A percentile compares a stretch with the other conserved stretches of the same genome.
phyloP scores from a whole-genome alignment of 176 grass and related monocot species.

The Zizania latifolia region DNA sequence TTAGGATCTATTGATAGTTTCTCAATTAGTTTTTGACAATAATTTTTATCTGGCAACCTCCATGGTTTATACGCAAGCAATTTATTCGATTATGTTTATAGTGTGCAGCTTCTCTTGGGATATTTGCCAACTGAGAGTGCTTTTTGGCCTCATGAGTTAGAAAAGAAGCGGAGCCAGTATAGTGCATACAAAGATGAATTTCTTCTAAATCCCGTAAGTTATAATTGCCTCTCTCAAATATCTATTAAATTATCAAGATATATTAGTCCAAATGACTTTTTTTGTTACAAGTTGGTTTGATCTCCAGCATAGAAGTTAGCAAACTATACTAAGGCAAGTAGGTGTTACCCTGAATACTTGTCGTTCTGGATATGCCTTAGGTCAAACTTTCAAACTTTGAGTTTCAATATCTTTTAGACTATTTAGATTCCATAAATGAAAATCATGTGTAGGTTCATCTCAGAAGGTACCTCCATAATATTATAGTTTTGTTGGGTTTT shows the following conservation, averaged over 20 bases:
- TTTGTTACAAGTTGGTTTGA: not conserved
- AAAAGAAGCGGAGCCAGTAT: conserved; percentile 86
- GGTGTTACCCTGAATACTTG: no score
- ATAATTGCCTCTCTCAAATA: not conserved
- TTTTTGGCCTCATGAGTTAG: conserved; percentile 72
- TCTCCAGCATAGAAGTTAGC: not conserved
- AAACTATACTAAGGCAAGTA: not conserved
- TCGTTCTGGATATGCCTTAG: no score
- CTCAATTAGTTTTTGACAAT: not conserved
- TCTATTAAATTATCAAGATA: conserved; percentile 7
- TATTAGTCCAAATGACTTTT: not conserved
- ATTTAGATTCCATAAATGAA: no score
- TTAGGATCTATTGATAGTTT: not conserved
- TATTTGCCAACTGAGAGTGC: conserved; percentile 80
- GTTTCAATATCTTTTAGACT: no score
- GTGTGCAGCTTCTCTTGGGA: conserved; percentile 96
- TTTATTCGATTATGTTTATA: conserved; percentile 80
- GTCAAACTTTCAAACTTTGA: no score
- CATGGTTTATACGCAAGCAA: conserved; percentile 22
- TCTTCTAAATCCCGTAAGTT: conserved; percentile 88
- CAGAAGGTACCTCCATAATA: no score
- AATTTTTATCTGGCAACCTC: not conserved
- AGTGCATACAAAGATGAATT: conserved; percentile 74
- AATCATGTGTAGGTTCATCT: no score
- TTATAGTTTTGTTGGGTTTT: no score